Evolutionary conservation across 495 filamentous ascomycete genomes (phyloP), one percentile per base, ranked within the genome.

Genomic region (Annulohypoxylon stygium): DNA sequence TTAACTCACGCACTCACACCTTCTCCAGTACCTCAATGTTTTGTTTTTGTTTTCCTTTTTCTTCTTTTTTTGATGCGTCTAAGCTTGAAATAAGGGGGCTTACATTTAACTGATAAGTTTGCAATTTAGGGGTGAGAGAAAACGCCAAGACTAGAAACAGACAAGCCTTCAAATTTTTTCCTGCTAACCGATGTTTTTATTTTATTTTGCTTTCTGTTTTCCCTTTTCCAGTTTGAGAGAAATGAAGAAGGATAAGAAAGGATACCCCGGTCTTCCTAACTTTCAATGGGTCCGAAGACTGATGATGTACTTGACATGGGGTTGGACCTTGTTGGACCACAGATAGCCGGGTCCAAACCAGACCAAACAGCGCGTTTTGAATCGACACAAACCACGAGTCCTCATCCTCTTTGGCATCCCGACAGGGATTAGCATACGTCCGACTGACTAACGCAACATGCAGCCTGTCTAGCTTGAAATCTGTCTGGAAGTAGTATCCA

Each of bases 221-320:
- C 11, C 18, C 23, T 30, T 30, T n/a, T 30, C 12, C 12, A 54
- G 20, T 12, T 53, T 30, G 23, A 53, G 48, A 3, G 23, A 12
- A 12, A 48, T 3, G 14, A 33, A 20, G 50, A 54, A 23, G 25
- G 48, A 57, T 41, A 57, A 51, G 41, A 72, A 50, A 43, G 59
- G 34, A 53, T 20, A 59, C 45, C 65, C 70, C 57, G 55, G 65
- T 61, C 36, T 61, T 65, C 11, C 43, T 47, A 47, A 16, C 30
- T 23, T 61, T 69, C 11, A 20, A 70, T 60, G 61, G 61, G 61
- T 53, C 65, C 61, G 66, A 67, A 67, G 47, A 62, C 62, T 50
- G 61, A 74, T 70, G 66, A 69, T 74, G 61, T 23, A 67, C 48
- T 67, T 34, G 62, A 66, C 62, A 62, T 66, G 69, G 62, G 69